These are phyloP conservation scores for Acer saccharum DNA, from an alignment of 345 rosid species.

Conservation along the genomic window DNA sequence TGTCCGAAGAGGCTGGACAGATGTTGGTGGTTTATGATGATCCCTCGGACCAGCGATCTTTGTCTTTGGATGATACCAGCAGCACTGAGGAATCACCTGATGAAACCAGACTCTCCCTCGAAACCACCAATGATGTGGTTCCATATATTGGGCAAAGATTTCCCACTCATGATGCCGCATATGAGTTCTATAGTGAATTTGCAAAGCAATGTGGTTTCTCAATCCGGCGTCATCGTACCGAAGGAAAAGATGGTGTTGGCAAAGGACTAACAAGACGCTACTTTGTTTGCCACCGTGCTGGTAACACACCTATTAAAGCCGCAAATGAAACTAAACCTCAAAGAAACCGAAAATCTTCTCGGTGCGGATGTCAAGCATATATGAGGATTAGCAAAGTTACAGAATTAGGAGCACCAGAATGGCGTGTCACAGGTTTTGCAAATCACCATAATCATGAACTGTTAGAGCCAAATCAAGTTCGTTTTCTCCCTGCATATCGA, in stretches of 20 bases:
- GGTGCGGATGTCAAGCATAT: conserved; percentile 95
- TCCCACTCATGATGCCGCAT: conserved; percentile 85
- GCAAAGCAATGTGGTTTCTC: conserved; percentile 93
- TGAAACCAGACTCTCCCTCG: conserved; percentile 72
- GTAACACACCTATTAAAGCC: conserved; percentile 86
- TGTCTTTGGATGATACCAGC: conserved; percentile 79
- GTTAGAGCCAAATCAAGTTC: conserved; percentile 86
- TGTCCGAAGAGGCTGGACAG: conserved; percentile 73
- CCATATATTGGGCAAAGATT: conserved; percentile 91
- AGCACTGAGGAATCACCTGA: conserved; percentile 88
- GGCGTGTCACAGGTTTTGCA: conserved; percentile 94
- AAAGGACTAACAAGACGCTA: conserved; percentile 95
- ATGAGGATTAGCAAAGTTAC: conserved; percentile 78
- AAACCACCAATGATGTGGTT: conserved; percentile 54
- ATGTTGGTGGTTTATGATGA: conserved; percentile 76
- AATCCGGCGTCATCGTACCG: conserved; percentile 91
- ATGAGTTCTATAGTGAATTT: conserved; percentile 82
- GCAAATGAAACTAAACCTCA: conserved; percentile 74
- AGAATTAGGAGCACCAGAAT: conserved; percentile 74
- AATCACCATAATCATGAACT: conserved; percentile 94
- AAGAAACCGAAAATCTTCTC: conserved; percentile 84
- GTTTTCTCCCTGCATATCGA: conserved; percentile 95
- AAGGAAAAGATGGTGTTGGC: conserved; percentile 96
- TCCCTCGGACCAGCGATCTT: conserved; percentile 80
- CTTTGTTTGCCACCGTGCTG: conserved; percentile 97